Conservation (phyloP, 768 basidiomycete species). For the Leccinum rimulosum region DNA sequence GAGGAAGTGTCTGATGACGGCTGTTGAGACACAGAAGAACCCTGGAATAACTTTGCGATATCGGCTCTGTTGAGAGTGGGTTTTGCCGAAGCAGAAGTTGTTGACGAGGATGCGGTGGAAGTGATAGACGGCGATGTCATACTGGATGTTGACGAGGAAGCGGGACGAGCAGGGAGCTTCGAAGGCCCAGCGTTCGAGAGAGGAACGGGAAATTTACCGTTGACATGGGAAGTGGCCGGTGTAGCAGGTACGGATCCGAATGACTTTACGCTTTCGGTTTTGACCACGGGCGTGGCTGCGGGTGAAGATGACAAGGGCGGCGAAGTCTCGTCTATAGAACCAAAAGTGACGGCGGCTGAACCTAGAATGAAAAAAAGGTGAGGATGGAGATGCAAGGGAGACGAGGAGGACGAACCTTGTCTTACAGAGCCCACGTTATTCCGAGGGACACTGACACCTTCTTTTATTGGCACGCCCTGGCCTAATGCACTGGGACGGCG, state of each 20-base stretch:
- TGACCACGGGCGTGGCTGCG: slow-evolving; percentile 60
- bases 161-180: slow-evolving; percentile 29
- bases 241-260: slow-evolving; percentile 75
- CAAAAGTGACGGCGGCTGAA: slow-evolving; percentile 76
- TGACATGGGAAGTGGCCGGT: slow-evolving; percentile 44
- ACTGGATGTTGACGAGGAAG: slow-evolving; percentile 23
- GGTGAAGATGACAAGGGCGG: slow-evolving; percentile 83
- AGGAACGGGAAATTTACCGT: slow-evolving; percentile 58
- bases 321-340: slow-evolving; percentile 80
- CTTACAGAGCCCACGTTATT: slow-evolving; percentile 62
- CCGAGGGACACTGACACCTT: slow-evolving; percentile 73
- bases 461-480: slow-evolving; percentile 71
- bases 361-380: slow-evolving; percentile 34
- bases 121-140: slow-evolving; percentile 33
- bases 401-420: slow-evolving; percentile 49
- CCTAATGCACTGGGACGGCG: slow-evolving; percentile 74
- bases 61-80: slow-evolving; percentile 35
- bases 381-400: slow-evolving; percentile 4
- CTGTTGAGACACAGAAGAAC: slow-evolving; percentile 40
- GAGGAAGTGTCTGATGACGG: slow-evolving; percentile 55
- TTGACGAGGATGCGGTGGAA: slow-evolving; percentile 27
- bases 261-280: slow-evolving; percentile 72
- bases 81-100: slow-evolving; percentile 34
- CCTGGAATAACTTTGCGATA: slow-evolving; percentile 42
- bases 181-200: slow-evolving; percentile 40